These are phyloP conservation scores for Coemansia guatemalensis DNA, from an alignment of 192 early-diverging fungal species.

Conservation along the genomic window DNA sequence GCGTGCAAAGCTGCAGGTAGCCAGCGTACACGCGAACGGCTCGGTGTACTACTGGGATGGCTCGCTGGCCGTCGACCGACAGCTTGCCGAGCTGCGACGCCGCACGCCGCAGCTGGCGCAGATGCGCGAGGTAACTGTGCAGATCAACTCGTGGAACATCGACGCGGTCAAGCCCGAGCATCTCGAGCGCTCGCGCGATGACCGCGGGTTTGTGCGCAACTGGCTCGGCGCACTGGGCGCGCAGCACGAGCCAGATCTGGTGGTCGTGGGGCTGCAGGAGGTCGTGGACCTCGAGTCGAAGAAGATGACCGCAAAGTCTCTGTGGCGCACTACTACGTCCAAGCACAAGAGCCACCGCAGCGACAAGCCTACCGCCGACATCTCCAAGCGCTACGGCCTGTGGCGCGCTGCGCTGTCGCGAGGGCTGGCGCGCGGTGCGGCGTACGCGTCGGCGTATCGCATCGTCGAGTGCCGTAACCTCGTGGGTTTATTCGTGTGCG, in stretches of 20 bases:
- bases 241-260: slow-evolving; percentile 69
- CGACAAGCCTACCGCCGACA: slow-evolving; percentile 24
- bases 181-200: slow-evolving; percentile 57
- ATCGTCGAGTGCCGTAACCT: slow-evolving; percentile 75
- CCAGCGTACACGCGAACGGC: slow-evolving; percentile 45
- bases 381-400: slow-evolving; percentile 67
- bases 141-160: slow-evolving; percentile 93
- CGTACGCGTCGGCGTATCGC: slow-evolving; percentile 56
- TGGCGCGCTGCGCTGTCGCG: slow-evolving; percentile 80
- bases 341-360: slow-evolving; percentile 16
- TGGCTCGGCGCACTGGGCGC: slow-evolving; percentile 49
- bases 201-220: slow-evolving; percentile 22
- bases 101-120: slow-evolving; percentile 62
- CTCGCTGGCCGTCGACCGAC: slow-evolving; percentile 27
- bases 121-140: slow-evolving; percentile 65
- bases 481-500: slow-evolving; percentile 88
- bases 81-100: slow-evolving; percentile 61
- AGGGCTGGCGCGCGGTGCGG: slow-evolving; percentile 55
- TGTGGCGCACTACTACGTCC: slow-evolving; percentile 44
- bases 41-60: slow-evolving; percentile 54
- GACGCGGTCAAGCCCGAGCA: slow-evolving; percentile 85
- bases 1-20: slow-evolving; percentile 36
- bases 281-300: slow-evolving; percentile 88
- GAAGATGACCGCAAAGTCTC: slow-evolving; percentile 69
- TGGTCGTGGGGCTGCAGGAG: slow-evolving; percentile 93